Base-by-base conservation (phyloP, 176 grass and related monocot species). In the Triticum turgidum region DNA sequence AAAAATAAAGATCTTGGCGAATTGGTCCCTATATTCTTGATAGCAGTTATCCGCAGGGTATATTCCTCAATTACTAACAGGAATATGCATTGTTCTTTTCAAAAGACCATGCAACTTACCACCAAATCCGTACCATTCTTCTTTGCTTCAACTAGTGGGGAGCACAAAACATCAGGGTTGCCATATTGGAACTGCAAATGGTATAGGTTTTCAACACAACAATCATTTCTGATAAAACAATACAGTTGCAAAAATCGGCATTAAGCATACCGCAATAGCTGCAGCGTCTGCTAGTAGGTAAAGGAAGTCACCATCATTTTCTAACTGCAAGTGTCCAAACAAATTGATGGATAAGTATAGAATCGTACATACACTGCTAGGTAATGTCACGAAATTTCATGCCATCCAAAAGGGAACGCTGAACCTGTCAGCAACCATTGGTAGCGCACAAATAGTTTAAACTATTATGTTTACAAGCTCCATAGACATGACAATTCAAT, bases 171-270 rank as follows among this genome's bases (percentile, higher is more conserved):
- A 89, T 98, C 97, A 84, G 97, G 96, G 89, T 96, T 95, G 70
- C 93, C 96, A 90, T 98, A 98, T 84, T 98, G 96, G 88, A 98
- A 98, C 96, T 98, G 84, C 56, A 92, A 92, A 90, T 54, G 21
- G 38, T 68, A 75, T 52, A 76, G 11, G 3, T 37, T 80, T 79
- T 88, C 21, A 84, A 61, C 47, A 77, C 11, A 70, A 17, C 11
- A 91, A 45, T 74, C 67, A 68, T 78, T 83, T 77, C 51, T 27
- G 32, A 68, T 18, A 77, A 77, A 41, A 85, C 14, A 77, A 84
- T 62, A 65, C 56, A 79, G 75, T 82, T 37, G 59, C 1, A 86
- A 58, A 71, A 62, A 61, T 54, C 75, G 71, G 54, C 41, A 89
- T 11, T 71, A 51, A 89, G 84, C 80, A 86, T 98, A 98, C 96